These are phyloP conservation scores for Paradendryphiella salina DNA, from an alignment of 2,329 filamentous ascomycete genomes.

Conservation along the genomic window DNA sequence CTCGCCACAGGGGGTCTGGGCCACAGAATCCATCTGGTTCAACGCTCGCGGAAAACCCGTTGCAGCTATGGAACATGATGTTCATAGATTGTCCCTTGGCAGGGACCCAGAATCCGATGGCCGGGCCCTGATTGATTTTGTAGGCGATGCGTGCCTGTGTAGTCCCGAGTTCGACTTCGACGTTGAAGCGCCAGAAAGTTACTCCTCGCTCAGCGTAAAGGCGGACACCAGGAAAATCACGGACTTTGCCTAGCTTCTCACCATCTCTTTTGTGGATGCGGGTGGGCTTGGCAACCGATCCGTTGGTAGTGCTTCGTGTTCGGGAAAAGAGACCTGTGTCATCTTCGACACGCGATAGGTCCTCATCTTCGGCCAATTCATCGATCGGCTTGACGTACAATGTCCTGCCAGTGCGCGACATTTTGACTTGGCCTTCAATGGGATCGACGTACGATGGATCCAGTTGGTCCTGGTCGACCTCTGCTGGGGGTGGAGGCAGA, in stretches of 20 bases:
- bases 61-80: constrained; percentile 98
- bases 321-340: constrained; percentile 82
- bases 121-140: constrained; percentile 88
- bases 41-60: constrained; percentile 84
- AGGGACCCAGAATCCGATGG: constrained; percentile 93
- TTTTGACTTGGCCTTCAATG: constrained; percentile 81
- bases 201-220: constrained; percentile 83
- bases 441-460: constrained; percentile 86
- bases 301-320: constrained; percentile 56
- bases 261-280: constrained; percentile 66
- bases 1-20: constrained; percentile 94
- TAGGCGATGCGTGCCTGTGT: constrained; percentile 88
- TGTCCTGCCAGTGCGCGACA: constrained; percentile 81
- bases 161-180: constrained; percentile 82
- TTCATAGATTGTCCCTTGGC: constrained; percentile 86
- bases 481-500: constrained; percentile 73
- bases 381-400: constrained; percentile 90
- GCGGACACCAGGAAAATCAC: constrained; percentile 78
- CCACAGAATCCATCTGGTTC: constrained; percentile 82
- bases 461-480: constrained; percentile 65
- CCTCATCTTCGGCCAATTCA: constrained; percentile 74
- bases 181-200: constrained; percentile 96
- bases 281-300: constrained; percentile 43
- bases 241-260: constrained; percentile 78
- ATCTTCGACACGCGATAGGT: constrained; percentile 77